Evolutionary conservation across 73 alveolate genomes (phyloP).

Genomic region (Paramecium caudatum): DNA sequence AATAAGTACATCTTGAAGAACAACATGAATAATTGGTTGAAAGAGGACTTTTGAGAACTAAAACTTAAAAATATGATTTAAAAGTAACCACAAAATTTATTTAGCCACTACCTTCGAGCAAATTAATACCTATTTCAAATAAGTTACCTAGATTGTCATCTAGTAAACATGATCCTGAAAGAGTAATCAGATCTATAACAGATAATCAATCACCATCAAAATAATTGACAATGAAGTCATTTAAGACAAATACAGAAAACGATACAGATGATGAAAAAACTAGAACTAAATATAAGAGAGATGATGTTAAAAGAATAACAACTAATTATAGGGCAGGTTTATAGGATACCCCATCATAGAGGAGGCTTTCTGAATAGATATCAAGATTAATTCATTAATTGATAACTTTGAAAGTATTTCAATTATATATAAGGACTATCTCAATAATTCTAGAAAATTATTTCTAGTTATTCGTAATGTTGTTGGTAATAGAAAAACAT

Average conservation of each 20-base stretch:
- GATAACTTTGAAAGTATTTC: neutral
- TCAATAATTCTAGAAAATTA: neutral
- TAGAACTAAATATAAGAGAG: neutral
- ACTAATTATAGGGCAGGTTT: neutral
- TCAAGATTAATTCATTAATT: neutral
- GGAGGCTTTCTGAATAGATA: neutral
- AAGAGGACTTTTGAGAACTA: too few relatives aligned
- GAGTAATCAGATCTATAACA: neutral
- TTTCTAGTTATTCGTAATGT: neutral
- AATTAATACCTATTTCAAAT: conserved; percentile 11
- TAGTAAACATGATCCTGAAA: neutral
- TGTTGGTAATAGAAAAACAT: conserved; percentile 1
- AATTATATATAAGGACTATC: neutral
- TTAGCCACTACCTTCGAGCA: neutral
- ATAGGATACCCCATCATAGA: neutral
- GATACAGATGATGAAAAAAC: conserved; percentile 41
- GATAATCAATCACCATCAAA: neutral
- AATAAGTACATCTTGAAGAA: too few relatives aligned
- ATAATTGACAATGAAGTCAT: neutral
- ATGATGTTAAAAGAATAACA: neutral
- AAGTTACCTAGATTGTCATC: conserved; percentile 13
- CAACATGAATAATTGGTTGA: too few relatives aligned
- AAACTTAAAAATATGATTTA: too few relatives aligned
- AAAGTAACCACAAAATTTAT: too few relatives aligned
- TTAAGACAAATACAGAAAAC: neutral